Percentiles rank a stretch among this genome's conserved stretches.
These are phyloP conservation scores for Lasiosphaeria ovina DNA, from an alignment of 495 filamentous ascomycete genomes.

Conservation along the genomic window DNA sequence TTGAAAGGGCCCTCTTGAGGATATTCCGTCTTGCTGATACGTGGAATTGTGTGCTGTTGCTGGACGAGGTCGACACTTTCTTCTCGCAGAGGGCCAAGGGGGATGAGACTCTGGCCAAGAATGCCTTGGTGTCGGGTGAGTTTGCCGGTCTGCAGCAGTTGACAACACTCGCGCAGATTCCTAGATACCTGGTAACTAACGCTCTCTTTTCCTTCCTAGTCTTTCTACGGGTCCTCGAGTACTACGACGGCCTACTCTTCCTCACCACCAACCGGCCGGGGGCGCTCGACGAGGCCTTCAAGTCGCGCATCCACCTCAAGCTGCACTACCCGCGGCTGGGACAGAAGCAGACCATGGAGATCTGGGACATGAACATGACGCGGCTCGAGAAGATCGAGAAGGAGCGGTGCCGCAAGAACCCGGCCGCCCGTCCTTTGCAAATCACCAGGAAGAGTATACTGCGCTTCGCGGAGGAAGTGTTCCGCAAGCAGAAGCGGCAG, in stretches of 20 bases:
- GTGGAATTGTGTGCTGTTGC: conserved; percentile 55
- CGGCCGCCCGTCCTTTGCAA: conserved; percentile 18
- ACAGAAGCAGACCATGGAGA: conserved; percentile 66
- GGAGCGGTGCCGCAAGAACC: conserved; percentile 32
- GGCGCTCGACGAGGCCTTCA: conserved; percentile 48
- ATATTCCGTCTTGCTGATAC: conserved; percentile 53
- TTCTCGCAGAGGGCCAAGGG: conserved; percentile 42
- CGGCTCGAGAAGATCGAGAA: conserved; percentile 53
- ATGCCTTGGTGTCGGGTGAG: conserved; percentile 43
- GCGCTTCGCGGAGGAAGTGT: conserved; percentile 16
- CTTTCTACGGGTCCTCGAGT: conserved; percentile 52
- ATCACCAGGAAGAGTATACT: conserved; percentile 15
- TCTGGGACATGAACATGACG: conserved; percentile 77
- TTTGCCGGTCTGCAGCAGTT: background rate
- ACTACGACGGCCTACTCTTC: conserved; percentile 52
- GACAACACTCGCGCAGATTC: background rate
- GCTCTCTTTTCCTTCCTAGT: conserved; percentile 18
- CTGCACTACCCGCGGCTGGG: conserved; percentile 57
- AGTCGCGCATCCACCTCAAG: conserved; percentile 48
- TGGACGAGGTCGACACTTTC: conserved; percentile 56
- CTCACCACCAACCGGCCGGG: conserved; percentile 52
- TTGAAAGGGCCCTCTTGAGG: conserved; percentile 39
- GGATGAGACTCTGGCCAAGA: background rate
- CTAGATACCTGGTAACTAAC: too few relatives aligned
- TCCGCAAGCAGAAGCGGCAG: background rate